Percentiles rank a stretch among this genome's conserved stretches.
These are phyloP conservation scores for Nymphaea thermarum DNA, from an alignment of 164 flowering plant species.

Conservation along the genomic window DNA sequence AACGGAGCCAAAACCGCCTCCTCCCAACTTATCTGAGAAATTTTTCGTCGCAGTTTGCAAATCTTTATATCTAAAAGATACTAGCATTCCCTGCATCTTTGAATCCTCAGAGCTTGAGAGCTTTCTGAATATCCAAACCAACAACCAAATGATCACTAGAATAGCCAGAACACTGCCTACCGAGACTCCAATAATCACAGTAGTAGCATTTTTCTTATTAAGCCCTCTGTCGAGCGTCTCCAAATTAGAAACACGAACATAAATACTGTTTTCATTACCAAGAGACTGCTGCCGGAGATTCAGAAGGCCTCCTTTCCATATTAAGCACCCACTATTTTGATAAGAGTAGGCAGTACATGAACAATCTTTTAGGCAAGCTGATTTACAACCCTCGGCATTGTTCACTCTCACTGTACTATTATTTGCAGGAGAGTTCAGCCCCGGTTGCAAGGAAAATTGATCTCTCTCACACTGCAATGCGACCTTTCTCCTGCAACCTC, in stretches of 20 bases:
- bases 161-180: slow-evolving; percentile 7
- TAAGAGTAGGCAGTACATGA: slow-evolving; percentile 16
- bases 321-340: not conserved
- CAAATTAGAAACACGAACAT: slow-evolving; percentile 3
- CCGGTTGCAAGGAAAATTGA: not conserved
- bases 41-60: slow-evolving; percentile 35
- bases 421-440: slow-evolving; percentile 8
- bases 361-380: slow-evolving; percentile 11
- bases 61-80: slow-evolving; percentile 26
- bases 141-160: slow-evolving; percentile 9
- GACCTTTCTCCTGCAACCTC: slow-evolving; percentile 18
- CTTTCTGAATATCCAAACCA: slow-evolving; percentile 10
- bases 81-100: slow-evolving; percentile 23
- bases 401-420: not conserved
- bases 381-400: slow-evolving; percentile 6
- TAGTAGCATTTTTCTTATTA: slow-evolving; percentile 6
- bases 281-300: slow-evolving; percentile 1
- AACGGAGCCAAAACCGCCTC: slow-evolving; percentile 49
- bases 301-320: slow-evolving; percentile 7
- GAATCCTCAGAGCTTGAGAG: slow-evolving; percentile 3
- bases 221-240: not conserved
- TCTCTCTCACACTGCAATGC: slow-evolving; percentile 10
- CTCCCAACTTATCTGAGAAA: slow-evolving; percentile 41
- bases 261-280: not conserved
- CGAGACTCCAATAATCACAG: slow-evolving; percentile 13